Conservation (phyloP, 345 rosid genomes). For the Combretum micranthum region DNA sequence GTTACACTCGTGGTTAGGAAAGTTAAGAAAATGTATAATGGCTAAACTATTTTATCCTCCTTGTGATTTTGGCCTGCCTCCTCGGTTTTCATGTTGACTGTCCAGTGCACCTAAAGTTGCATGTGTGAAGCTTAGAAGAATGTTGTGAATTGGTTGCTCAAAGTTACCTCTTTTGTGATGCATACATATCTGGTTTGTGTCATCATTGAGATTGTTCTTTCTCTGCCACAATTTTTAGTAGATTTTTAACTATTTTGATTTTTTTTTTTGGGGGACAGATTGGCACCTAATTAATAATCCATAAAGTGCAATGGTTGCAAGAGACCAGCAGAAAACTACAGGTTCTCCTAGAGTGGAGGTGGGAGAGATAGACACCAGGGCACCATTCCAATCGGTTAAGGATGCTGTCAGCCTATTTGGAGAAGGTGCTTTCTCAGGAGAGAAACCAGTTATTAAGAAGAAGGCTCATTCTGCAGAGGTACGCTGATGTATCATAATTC, state of each 20-base stretch:
- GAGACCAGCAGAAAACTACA: slow-evolving; percentile 40
- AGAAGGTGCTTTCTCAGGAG: slow-evolving; percentile 85
- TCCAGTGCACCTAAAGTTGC: no score
- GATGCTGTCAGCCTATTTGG: slow-evolving; percentile 88
- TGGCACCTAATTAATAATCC: not conserved
- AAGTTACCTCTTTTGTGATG: no score
- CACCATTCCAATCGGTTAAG: slow-evolving; percentile 96
- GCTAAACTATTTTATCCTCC: no score
- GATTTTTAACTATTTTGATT: not conserved
- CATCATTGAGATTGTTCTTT: no score
- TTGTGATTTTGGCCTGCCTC: no score
- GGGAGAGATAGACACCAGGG: slow-evolving; percentile 95
- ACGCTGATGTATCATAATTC: not conserved
- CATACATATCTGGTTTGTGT: no score
- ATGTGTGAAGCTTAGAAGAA: no score
- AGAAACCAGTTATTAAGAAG: slow-evolving; percentile 61
- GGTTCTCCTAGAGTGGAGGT: slow-evolving; percentile 70
- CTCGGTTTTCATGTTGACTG: no score
- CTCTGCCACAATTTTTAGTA: not conserved
- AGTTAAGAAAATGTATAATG: no score
- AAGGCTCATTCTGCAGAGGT: slow-evolving; percentile 79
- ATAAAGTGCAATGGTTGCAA: slow-evolving; percentile 52
- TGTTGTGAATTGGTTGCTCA: no score
- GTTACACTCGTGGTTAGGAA: no score
- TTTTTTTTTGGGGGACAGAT: not conserved